Conservation (phyloP, 768 basidiomycete genomes). For the Grammothele lineata region DNA sequence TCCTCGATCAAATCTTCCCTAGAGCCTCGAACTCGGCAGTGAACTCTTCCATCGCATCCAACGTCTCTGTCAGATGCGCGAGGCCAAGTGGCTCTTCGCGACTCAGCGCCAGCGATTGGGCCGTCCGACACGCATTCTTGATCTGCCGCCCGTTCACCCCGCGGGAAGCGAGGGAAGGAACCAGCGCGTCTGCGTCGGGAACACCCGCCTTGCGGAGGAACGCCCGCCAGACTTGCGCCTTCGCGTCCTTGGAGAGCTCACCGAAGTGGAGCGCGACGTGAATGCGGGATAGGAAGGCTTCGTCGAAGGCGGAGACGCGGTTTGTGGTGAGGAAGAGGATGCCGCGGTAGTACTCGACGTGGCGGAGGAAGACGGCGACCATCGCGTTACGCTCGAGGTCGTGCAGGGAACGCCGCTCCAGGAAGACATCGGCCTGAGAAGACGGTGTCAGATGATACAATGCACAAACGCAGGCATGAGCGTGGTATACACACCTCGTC, state of each 20-base stretch:
- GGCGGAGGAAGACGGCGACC: constrained; percentile 51
- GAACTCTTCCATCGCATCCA: constrained; percentile 56
- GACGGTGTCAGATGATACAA: neutral
- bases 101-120: constrained; percentile 51
- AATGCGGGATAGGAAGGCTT: constrained; percentile 64
- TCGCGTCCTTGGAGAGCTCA: constrained; percentile 21
- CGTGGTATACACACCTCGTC: constrained; percentile 20
- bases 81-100: constrained; percentile 40
- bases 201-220: constrained; percentile 23
- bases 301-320: constrained; percentile 51
- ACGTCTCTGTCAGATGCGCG: constrained; percentile 49
- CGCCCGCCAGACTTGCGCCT: constrained; percentile 21
- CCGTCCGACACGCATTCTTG: constrained; percentile 64
- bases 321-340: constrained; percentile 38
- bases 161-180: constrained; percentile 41
- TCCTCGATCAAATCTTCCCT: no score
- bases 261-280: constrained; percentile 42
- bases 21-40: constrained; percentile 11
- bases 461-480: neutral
- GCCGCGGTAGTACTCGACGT: constrained; percentile 26
- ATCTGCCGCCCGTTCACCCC: constrained; percentile 65
- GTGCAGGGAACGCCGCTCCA: constrained; percentile 61
- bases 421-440: constrained; percentile 56
- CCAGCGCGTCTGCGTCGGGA: constrained; percentile 28
- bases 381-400: constrained; percentile 64